Percentiles rank a stretch among this genome's conserved stretches.
Evolutionary conservation across 2,329 filamentous ascomycete species (phyloP).

Genomic region (Scedosporium dehoogii): DNA sequence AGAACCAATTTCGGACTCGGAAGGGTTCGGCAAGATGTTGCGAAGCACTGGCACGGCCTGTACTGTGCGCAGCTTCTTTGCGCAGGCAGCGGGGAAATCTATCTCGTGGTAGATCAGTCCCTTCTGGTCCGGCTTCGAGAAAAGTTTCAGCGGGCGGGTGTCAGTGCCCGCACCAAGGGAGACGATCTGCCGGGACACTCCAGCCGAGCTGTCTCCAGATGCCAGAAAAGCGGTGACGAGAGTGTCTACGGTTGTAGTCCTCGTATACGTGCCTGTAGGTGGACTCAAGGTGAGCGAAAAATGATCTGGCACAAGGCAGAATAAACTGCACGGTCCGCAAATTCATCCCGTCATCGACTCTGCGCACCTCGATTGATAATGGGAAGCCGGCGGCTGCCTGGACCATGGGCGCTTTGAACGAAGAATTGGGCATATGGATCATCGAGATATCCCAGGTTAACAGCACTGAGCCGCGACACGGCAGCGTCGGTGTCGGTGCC

Average conservation of each 20-base stretch:
- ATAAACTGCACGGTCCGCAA: not conserved
- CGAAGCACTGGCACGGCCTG: conserved; percentile 34
- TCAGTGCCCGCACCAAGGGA: conserved; percentile 92
- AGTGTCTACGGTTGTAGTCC: conserved; percentile 72
- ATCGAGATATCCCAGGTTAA: conserved; percentile 72
- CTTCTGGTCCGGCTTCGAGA: conserved; percentile 30
- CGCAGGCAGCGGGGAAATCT: conserved; percentile 71
- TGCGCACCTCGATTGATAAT: conserved; percentile 83
- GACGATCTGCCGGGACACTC: conserved; percentile 59
- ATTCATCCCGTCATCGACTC: not conserved
- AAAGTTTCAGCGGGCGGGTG: conserved; percentile 73
- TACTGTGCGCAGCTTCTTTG: conserved; percentile 50
- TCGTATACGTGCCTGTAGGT: conserved; percentile 73
- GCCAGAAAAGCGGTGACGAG: conserved; percentile 64
- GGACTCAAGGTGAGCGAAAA: not conserved
- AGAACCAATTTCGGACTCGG: conserved; percentile 16
- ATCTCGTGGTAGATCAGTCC: conserved; percentile 77
- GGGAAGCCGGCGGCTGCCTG: conserved; percentile 57
- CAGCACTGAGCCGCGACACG: conserved; percentile 78
- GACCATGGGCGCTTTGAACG: conserved; percentile 35
- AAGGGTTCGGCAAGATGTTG: conserved; percentile 25
- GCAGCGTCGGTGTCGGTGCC: conserved; percentile 88
- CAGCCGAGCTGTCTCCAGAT: conserved; percentile 18
- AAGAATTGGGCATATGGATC: conserved; percentile 71
- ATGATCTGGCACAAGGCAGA: not conserved